A percentile compares a stretch with the other conserved stretches of the same genome.
phyloP scores from a whole-genome alignment of 2,329 filamentous ascomycete genomes.

The Cladosporium oxysporum region DNA sequence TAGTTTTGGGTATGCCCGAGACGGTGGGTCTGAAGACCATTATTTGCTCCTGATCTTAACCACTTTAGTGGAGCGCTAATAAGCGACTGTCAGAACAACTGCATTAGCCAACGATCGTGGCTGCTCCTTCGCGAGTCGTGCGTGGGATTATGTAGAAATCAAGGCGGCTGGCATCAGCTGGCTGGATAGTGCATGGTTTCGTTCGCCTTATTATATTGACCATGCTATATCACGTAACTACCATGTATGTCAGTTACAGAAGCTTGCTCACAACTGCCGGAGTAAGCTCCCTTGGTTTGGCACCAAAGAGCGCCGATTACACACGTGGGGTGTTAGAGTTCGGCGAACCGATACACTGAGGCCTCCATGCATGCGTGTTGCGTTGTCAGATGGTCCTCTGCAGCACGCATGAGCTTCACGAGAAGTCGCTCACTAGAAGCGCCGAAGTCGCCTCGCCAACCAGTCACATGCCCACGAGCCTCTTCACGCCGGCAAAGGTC shows the following conservation, averaged over 20 bases:
- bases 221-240: neutral
- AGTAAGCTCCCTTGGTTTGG: constrained; percentile 1
- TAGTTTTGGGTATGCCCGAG: neutral
- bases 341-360: constrained; percentile 7
- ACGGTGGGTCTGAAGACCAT: constrained; percentile 6
- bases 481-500: constrained; percentile 44
- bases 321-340: constrained; percentile 14
- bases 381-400: constrained; percentile 14
- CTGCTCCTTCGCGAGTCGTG: neutral
- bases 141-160: neutral
- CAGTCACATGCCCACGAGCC: constrained; percentile 32
- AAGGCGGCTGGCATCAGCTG: neutral
- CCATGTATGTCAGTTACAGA: neutral
- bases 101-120: constrained; percentile 7
- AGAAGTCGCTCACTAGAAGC: neutral
- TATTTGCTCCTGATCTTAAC: neutral
- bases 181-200: neutral
- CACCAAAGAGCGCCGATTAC: neutral
- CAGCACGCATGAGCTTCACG: neutral
- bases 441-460: neutral
- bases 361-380: constrained; percentile 13
- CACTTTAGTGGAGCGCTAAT: neutral
- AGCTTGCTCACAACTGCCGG: neutral
- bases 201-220: neutral
- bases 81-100: neutral